Evolutionary conservation across 495 filamentous ascomycete species (phyloP).

Genomic region (Podospora pseudocomata): DNA sequence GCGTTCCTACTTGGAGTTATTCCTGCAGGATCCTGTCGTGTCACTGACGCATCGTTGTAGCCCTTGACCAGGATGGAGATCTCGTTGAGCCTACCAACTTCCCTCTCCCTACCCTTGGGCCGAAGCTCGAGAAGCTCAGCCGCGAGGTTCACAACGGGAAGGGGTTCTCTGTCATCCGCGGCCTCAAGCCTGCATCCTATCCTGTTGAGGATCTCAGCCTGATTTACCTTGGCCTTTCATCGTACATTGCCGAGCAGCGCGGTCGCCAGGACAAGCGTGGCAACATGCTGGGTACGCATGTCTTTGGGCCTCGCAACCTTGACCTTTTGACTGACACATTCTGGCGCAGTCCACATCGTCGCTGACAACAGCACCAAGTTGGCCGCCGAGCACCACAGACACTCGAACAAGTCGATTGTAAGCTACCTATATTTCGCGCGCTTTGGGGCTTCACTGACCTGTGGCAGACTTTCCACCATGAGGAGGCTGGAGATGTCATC

Average conservation of each 20-base stretch:
- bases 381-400: conserved; percentile 46
- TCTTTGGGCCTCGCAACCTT: not conserved
- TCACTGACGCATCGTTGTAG: conserved; percentile 32
- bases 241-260: conserved; percentile 54
- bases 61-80: conserved; percentile 49
- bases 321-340: conserved; percentile 12
- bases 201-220: conserved; percentile 53
- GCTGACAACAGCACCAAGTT: conserved; percentile 45
- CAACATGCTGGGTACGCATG: conserved; percentile 53
- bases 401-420: conserved; percentile 50
- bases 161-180: conserved; percentile 55
- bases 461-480: conserved; percentile 66
- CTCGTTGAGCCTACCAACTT: conserved; percentile 49
- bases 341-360: conserved; percentile 47
- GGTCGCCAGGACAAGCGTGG: conserved; percentile 56
- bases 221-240: conserved; percentile 53
- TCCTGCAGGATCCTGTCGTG: not conserved
- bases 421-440: conserved; percentile 18
- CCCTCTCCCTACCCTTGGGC: conserved; percentile 51
- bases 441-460: not conserved
- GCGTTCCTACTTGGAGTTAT: conserved; percentile 18
- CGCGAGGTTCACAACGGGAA: conserved; percentile 49
- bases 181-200: conserved; percentile 49
- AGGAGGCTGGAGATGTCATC: conserved; percentile 64
- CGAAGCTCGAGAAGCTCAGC: conserved; percentile 43